Percentiles rank a stretch among this genome's conserved stretches.
phyloP scores from a whole-genome alignment of 441 rosid genomes.

The Jatropha podagrica region DNA sequence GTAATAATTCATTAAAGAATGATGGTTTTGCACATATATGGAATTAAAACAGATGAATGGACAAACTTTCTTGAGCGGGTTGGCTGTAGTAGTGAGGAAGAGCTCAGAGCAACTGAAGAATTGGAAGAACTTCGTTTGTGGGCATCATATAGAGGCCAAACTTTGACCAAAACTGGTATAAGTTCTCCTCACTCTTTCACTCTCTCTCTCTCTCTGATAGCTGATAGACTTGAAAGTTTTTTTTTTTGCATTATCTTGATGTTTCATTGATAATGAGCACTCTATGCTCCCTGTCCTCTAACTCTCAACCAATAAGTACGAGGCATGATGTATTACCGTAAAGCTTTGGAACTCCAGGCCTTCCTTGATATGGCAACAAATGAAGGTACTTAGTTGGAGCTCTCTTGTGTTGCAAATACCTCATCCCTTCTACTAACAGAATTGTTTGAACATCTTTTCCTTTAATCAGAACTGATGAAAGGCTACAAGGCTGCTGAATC shows the following conservation, averaged over 20 bases:
- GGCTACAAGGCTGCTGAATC: slow-evolving; percentile 79
- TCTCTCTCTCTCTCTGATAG: not conserved
- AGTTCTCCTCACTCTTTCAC: not conserved
- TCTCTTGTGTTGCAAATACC: slow-evolving; percentile 14
- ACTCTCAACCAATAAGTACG: slow-evolving; percentile 45
- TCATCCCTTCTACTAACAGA: slow-evolving; percentile 28
- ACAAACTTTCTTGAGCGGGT: slow-evolving; percentile 58
- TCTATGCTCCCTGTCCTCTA: not conserved
- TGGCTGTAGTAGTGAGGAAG: slow-evolving; percentile 20
- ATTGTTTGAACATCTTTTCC: slow-evolving; percentile 28
- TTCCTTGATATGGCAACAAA: slow-evolving; percentile 70
- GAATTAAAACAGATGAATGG: slow-evolving; percentile 71
- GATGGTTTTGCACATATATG: slow-evolving; percentile 19
- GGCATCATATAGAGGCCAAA: slow-evolving; percentile 95
- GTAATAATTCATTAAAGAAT: slow-evolving; percentile 4
- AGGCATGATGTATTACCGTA: slow-evolving; percentile 97
- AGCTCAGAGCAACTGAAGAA: slow-evolving; percentile 26
- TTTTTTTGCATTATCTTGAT: not conserved
- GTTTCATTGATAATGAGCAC: not conserved
- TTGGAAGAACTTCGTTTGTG: slow-evolving; percentile 52
- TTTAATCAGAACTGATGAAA: slow-evolving; percentile 43
- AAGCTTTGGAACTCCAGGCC: slow-evolving; percentile 82
- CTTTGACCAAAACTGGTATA: slow-evolving; percentile 79
- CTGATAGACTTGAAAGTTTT: not conserved
- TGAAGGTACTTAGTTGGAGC: slow-evolving; percentile 40